Evolutionary conservation across 2,329 filamentous ascomycete species (phyloP), one percentile per base, ranked within the genome.

Genomic region (Fragosphaeria purpurea): DNA sequence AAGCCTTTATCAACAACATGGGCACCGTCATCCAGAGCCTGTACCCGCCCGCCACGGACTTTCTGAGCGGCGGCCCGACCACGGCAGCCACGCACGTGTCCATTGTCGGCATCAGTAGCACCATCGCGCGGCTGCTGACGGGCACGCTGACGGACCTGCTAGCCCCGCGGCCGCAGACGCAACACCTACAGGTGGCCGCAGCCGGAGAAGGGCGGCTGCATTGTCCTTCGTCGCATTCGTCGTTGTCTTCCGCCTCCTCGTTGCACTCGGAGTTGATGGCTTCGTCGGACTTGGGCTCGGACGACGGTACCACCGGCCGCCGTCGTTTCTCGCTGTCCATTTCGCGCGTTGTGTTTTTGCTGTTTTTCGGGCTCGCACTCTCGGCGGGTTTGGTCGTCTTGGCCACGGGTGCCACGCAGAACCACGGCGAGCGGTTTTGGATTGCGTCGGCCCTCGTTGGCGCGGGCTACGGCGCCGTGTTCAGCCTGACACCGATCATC

Each of bases 1-100:
- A 98, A 68, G 87, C 91, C 9, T 98, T 96, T 65, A 89, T 97
- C 69, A 98, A 97, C 70, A 98, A 97, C 60, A 73, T 98, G 8
- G 93, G 93, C 38, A 96, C 90, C 31, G 84, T 98, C 54, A 90
- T 97, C 59, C 85, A 86, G 58, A 95, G 91, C 0, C 73, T 96
- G 4, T 87, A 86, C 43, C 77, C 77, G 11, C 82, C 80, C 13
- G 39, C 34, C 33, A 39, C 33, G 11, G 38, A 30, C 9, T 38
- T 37, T 41, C 44, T 37, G 32, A 12, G 42, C 42, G 30, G 30
- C 22, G 42, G 48, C 58, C 64, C 72, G 58, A 80, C 84, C 45
- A 78, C 86, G 46, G 76, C 86, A 40, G 81, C 89, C 51, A 96
- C 89, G 0, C 93, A 98, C 61, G 90, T 98, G 49, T 94, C 88